Evolutionary conservation across 2,329 filamentous ascomycete genomes (phyloP).

Genomic region (Arthrobotrys sphaeroides): DNA sequence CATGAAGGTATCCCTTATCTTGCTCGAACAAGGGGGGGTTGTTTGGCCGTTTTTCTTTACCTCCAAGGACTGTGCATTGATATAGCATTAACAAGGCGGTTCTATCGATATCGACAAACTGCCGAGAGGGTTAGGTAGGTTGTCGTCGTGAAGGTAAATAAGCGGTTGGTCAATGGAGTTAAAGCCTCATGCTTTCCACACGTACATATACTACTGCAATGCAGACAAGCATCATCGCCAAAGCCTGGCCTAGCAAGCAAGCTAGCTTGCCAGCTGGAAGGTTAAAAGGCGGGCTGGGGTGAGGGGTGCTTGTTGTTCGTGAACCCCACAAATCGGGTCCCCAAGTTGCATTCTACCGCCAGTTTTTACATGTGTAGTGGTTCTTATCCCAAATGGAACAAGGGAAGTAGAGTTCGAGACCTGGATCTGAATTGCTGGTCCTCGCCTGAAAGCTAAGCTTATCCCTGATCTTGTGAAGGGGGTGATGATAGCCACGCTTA

Average conservation of each 20-base stretch:
- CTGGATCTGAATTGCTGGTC: constrained; percentile 9
- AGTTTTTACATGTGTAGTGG: neutral
- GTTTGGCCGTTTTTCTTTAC: neutral
- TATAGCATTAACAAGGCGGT: neutral
- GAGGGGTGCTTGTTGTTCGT: neutral
- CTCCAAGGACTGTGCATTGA: neutral
- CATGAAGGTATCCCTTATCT: constrained; percentile 17
- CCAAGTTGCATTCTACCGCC: constrained; percentile 18
- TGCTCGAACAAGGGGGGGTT: neutral
- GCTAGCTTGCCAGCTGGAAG: too few species aligned
- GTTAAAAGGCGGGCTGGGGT: constrained; percentile 15
- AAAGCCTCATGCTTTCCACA: constrained; percentile 4
- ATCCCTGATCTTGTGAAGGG: constrained; percentile 13
- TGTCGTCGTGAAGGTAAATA: neutral
- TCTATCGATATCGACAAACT: constrained; percentile 2
- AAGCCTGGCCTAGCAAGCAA: neutral
- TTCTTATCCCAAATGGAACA: neutral
- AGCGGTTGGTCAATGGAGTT: constrained; percentile 4
- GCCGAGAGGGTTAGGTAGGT: neutral
- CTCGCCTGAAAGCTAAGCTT: constrained; percentile 30
- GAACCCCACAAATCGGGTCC: constrained; percentile 13
- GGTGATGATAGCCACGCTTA: constrained; percentile 18
- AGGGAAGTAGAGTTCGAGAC: constrained; percentile 11
- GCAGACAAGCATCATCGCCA: constrained; percentile 22
- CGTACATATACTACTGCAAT: constrained; percentile 13